Conservation (phyloP, 192 early-diverging fungal genomes). For the Backusella tarrabulga region DNA sequence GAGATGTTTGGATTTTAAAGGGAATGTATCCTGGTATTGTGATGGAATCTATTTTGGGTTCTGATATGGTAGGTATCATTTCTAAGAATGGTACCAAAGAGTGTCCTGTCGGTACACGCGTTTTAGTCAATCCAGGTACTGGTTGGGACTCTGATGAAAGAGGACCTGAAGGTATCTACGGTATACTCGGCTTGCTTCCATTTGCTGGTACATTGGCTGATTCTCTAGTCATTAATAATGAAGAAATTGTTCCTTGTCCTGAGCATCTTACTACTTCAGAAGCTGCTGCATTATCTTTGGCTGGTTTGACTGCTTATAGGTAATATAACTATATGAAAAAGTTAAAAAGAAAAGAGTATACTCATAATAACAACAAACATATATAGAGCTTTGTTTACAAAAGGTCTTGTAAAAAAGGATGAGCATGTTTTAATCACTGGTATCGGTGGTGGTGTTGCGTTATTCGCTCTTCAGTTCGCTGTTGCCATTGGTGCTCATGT, state of each 20-base stretch:
- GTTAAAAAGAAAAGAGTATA: neutral
- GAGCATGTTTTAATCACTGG: conserved; percentile 66
- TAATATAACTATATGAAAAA: neutral
- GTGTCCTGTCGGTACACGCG: neutral
- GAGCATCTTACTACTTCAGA: conserved; percentile 57
- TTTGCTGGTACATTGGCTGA: conserved; percentile 55
- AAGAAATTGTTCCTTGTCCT: conserved; percentile 51
- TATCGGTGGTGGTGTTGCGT: conserved; percentile 75
- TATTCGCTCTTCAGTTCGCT: conserved; percentile 65
- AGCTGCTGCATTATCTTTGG: conserved; percentile 69
- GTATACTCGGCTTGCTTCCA: conserved; percentile 37
- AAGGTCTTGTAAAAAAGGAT: conserved; percentile 50
- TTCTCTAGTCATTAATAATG: conserved; percentile 43
- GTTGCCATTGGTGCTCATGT: conserved; percentile 67
- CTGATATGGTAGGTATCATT: conserved; percentile 27
- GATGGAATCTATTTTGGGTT: conserved; percentile 19
- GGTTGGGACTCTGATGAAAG: conserved; percentile 50
- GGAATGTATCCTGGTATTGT: conserved; percentile 25
- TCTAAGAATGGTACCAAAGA: conserved; percentile 11
- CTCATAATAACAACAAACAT: neutral
- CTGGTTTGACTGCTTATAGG: conserved; percentile 58
- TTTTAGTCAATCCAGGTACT: conserved; percentile 7
- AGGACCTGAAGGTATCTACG: conserved; percentile 51
- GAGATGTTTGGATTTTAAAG: conserved; percentile 32
- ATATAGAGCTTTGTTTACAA: conserved; percentile 60